These are phyloP conservation scores for Cystobasidiaceae sp. DNA, from an alignment of 1,284 basidiomycete genomes.

Conservation along the genomic window DNA sequence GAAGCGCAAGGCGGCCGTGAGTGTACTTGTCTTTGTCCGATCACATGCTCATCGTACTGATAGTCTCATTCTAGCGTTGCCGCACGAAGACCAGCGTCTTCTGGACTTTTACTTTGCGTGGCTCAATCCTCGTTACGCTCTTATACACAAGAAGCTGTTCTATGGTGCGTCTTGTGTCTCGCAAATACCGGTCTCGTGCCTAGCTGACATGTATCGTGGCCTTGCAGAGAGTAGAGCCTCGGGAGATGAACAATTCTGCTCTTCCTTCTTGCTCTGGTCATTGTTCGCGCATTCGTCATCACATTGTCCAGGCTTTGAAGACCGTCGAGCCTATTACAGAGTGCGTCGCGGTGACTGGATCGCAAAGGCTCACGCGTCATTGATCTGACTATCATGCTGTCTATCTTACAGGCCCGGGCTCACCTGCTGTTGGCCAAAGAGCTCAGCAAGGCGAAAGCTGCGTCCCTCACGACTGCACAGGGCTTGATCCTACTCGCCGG, in stretches of 20 bases:
- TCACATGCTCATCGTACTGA: not conserved
- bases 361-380: not conserved
- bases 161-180: not conserved
- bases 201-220: not conserved
- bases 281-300: constrained; percentile 2
- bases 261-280: constrained; percentile 10
- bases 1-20: constrained; percentile 4
- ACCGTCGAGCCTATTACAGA: not conserved
- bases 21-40: not conserved
- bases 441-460: not conserved
- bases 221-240: not conserved
- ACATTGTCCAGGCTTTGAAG: constrained; percentile 18
- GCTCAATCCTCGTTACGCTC: constrained; percentile 18
- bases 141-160: not conserved
- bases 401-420: not conserved
- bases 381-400: not conserved
- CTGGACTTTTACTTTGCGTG: constrained; percentile 13
- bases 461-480: not conserved
- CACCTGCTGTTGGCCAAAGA: constrained; percentile 4
- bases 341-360: not conserved
- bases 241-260: not conserved
- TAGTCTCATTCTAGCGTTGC: not conserved
- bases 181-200: not conserved
- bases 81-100: not conserved
- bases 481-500: constrained; percentile 8